These are phyloP conservation scores for Stylosanthes scabra DNA, from an alignment of 331 rosid genomes.

Conservation along the genomic window DNA sequence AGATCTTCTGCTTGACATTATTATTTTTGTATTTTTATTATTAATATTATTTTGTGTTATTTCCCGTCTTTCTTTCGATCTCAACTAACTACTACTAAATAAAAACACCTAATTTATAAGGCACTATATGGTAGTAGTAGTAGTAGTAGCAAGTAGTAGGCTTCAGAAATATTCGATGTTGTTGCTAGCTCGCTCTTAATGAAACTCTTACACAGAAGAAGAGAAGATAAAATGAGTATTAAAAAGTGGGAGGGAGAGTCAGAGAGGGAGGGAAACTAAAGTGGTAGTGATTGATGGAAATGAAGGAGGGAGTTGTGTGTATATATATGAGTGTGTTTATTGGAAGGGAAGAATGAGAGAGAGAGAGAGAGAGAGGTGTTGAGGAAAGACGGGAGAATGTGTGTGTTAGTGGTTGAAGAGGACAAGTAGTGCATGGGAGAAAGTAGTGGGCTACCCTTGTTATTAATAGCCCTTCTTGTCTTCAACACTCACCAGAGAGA, in stretches of 20 bases:
- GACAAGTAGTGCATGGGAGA: slow-evolving; percentile 78
- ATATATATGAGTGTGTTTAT: too few relatives aligned
- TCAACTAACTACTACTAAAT: too few relatives aligned
- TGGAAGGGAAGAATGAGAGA: slow-evolving; percentile 12
- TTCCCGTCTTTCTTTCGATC: neutral
- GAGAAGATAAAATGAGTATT: neutral
- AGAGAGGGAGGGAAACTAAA: neutral
- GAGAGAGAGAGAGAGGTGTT: slow-evolving; percentile 37
- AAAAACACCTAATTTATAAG: too few relatives aligned
- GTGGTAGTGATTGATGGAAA: too few relatives aligned
- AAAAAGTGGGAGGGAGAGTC: neutral
- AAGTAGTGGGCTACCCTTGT: slow-evolving; percentile 69
- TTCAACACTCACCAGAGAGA: neutral
- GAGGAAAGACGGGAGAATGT: slow-evolving; percentile 7
- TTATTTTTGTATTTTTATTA: neutral
- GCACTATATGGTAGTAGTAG: neutral
- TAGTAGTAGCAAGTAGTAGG: neutral
- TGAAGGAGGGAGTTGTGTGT: too few relatives aligned
- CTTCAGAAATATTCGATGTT: too few relatives aligned
- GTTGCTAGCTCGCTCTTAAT: too few relatives aligned
- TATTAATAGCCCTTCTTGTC: slow-evolving; percentile 53
- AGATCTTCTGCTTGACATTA: slow-evolving; percentile 89
- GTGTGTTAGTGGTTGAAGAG: slow-evolving; percentile 39
- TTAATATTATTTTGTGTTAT: too few relatives aligned
- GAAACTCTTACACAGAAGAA: slow-evolving; percentile 11